These are phyloP conservation scores for Pulveroboletus sp. DNA, from an alignment of 768 basidiomycete species.

Conservation along the genomic window DNA sequence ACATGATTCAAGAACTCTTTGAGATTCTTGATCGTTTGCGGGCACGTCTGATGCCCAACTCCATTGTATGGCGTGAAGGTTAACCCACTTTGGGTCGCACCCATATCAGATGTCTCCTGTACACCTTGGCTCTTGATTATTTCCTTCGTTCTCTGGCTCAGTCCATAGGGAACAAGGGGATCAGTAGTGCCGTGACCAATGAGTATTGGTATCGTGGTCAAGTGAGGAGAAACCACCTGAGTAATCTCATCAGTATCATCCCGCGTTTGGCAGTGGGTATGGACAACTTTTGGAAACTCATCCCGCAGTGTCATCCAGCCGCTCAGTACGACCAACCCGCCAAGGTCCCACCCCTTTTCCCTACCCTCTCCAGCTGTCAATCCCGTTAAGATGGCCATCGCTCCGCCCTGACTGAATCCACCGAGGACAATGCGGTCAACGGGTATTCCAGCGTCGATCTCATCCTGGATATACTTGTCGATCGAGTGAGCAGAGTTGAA, in stretches of 20 bases:
- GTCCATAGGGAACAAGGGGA: constrained; percentile 59
- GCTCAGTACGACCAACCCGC: constrained; percentile 68
- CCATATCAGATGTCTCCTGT: constrained; percentile 40
- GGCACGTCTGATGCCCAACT: constrained; percentile 61
- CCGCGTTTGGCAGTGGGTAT: not conserved
- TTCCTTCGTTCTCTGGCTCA: constrained; percentile 52
- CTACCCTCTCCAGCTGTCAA: constrained; percentile 35
- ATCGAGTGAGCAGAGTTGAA: constrained; percentile 56
- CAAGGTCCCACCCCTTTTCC: constrained; percentile 55
- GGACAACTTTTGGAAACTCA: constrained; percentile 62
- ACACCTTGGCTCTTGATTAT: constrained; percentile 40
- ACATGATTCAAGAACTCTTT: constrained; percentile 64
- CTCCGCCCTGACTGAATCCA: constrained; percentile 85
- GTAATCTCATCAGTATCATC: constrained; percentile 8
- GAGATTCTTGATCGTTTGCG: constrained; percentile 66
- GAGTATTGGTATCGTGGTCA: constrained; percentile 68
- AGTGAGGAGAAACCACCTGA: constrained; percentile 60
- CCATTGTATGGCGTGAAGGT: constrained; percentile 65
- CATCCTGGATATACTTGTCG: constrained; percentile 65
- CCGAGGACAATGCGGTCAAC: constrained; percentile 74
- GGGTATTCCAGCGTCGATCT: constrained; percentile 68
- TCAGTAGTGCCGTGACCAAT: constrained; percentile 83
- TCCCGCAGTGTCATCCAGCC: constrained; percentile 71
- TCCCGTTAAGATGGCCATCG: constrained; percentile 71
- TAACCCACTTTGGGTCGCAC: no score